phyloP scores from a whole-genome alignment of 805 yeast genomes.

The Kodamaea leandrae region DNA sequence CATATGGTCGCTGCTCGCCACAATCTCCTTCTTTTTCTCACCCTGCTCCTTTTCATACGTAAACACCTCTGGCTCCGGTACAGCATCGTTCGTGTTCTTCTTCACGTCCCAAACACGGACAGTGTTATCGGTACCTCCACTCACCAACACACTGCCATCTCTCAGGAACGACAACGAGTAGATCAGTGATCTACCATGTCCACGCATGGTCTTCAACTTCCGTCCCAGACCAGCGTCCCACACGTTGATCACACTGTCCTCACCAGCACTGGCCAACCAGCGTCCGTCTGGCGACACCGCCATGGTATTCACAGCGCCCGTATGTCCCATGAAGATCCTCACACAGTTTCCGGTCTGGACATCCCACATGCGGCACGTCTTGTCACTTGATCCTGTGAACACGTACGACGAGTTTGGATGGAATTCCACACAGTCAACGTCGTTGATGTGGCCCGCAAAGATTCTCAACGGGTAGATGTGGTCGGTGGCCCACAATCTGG shows the following conservation, averaged over 20 bases:
- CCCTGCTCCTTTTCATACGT: conserved; percentile 28
- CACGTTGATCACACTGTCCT: conserved; percentile 80
- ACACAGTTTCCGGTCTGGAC: conserved; percentile 84
- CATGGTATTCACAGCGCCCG: conserved; percentile 80
- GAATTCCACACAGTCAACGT: conserved; percentile 91
- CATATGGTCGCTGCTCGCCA: conserved; percentile 87
- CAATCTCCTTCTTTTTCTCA: conserved; percentile 61
- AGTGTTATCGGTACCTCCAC: conserved; percentile 89
- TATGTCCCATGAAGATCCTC: conserved; percentile 87
- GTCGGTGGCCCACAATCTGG: conserved; percentile 96
- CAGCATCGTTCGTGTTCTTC: conserved; percentile 75
- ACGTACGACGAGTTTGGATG: conserved; percentile 96
- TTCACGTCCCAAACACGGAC: conserved; percentile 96
- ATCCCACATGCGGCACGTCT: conserved; percentile 98
- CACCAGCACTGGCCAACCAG: conserved; percentile 94
- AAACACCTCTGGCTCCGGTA: conserved; percentile 73
- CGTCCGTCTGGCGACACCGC: conserved; percentile 97
- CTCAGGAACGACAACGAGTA: conserved; percentile 80
- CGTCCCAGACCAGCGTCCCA: conserved; percentile 96
- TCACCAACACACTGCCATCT: conserved; percentile 86
- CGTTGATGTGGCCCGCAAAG: conserved; percentile 96
- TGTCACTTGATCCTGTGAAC: conserved; percentile 93
- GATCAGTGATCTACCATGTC: conserved; percentile 86
- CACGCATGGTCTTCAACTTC: conserved; percentile 84
- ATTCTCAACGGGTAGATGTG: conserved; percentile 94